Base-by-base conservation (phyloP, 306 rosid species). In the Cucurbita ficifolia region DNA sequence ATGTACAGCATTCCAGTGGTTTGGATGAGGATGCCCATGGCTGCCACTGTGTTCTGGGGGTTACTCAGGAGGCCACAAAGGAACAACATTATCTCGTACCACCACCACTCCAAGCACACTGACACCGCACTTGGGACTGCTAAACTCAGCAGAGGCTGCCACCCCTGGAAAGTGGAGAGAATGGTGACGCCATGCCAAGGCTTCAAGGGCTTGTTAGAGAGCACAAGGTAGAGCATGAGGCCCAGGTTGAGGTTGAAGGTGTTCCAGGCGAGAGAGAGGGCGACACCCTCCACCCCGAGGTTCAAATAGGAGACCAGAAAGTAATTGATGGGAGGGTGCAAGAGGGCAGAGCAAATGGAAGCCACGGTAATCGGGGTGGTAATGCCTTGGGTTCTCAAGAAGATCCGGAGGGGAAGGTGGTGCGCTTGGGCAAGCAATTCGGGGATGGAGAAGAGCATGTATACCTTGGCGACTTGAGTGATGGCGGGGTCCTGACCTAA, bases 1-100 rank as follows among this genome's bases (percentile, higher is more conserved):
- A 84, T 83, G 22, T 90, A 94, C n/a, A 94, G 70, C 61, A 90
- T 67, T 3, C 97, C 96, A 0, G 89, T 88, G 55, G 98, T 90
- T 73, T 90, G 98, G 54, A 94, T 88, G 4, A 94, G 92, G 39
- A 94, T 94, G 0, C 97, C 98, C 98, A 94, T 94, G 0, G 97
- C 88, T 0, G 96, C 90, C 42, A 90, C 82, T 10, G 95, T 86
- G n/a, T 84, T 80, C 64, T 94, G 86, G 10, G 98, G 95, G 54
- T 89, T 82, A 4, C 82, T 83, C 21, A 89, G 76, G 6, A 87
- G 36, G 5, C 96, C 96, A 73, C 97, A 89, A 14, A 89, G 76
- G 53, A 89, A 85, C 60, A 92, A 52, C 96, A 94, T 89, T 14
- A 94, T 86, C 79, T 94, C 98, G 33, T 92, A 92, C 81, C 96